Evolutionary conservation across 2,329 filamentous ascomycete species (phyloP), one percentile per base, ranked within the genome.

Genomic region (Pseudogymnoascus sp.): DNA sequence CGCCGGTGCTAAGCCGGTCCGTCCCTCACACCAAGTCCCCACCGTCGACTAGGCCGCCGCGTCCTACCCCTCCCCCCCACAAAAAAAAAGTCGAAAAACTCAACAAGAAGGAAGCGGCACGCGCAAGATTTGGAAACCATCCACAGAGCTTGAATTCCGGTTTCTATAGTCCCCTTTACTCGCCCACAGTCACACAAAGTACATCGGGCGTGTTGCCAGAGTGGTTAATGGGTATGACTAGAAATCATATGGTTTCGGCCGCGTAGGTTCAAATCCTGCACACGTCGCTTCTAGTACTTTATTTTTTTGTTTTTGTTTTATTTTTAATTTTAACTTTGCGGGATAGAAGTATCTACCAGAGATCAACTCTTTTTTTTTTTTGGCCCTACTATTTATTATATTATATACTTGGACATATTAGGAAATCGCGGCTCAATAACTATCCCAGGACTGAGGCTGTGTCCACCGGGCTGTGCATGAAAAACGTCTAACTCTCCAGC

Each of bases 171-270:
- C 45, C 45, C 5, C 12, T 7, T 51, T 51, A 51, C 45, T 4
- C 12, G 5, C 21, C 21, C 45, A 26, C 21, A 8, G 5, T 51
- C 45, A 51, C 5, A 18, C 8, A 45, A 45, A 51, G 45, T 26
- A n/a, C 26, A 29, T 8, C 8, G 10, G 16, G n/a, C 45, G 45
- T 51, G 45, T 18, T 51, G 45, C 45, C 45, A 51, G 45, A 51
- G 42, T 51, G 45, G 45, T 51, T 51, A 51, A 51, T 51, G 45
- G 45, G 45, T 51, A 51, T 51, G 45, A 51, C 45, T 51, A 51
- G 45, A 47, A 47, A 47, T 47, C 42, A 47, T 47, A 47, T 47
- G 42, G 42, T 26, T 47, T 47, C 42, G 42, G 42, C 42, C 42
- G 42, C 42, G 42, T 47, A 47, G 42, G 42, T 47, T 47, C 42